Evolutionary conservation across 2,329 filamentous ascomycete species (phyloP), one percentile per base, ranked within the genome.

Genomic region (Juglanconis oblonga): DNA sequence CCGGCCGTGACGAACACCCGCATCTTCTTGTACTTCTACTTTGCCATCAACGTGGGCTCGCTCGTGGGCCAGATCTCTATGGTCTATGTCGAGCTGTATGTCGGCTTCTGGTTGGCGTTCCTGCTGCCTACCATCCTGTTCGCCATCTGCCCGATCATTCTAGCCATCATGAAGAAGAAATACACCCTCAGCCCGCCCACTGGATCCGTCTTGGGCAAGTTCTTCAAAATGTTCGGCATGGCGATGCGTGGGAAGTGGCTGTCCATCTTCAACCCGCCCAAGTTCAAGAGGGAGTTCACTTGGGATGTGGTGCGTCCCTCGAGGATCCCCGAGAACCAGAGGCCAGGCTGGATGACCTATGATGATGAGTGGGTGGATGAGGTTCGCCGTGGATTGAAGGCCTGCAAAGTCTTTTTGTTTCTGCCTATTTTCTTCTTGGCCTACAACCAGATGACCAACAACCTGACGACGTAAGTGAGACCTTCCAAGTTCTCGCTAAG

Each of bases 351-450:
- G 89, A 92, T 93, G 87, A 89, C 87, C 0, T 92, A 92, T 66
- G 90, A 94, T 64, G 91, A 94, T 66, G 84, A 85, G 55, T 94
- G 90, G 89, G 90, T 94, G 38, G 89, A 92, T 70, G 88, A 93
- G 70, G 86, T 92, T 52, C 80, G 81, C 55, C 87, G 89, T 73
- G 89, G 88, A 63, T 77, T 90, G 59, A 79, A 82, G 67, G 87
- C 88, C 59, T 90, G 87, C 77, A 80, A 83, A 64, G 88, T 91
- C 38, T 93, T 90, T 73, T 73, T 86, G 63, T 91, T 88, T 78
- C 82, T 87, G 59, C 88, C 88, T 45, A 80, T 87, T 64, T 86
- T 83, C 74, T 85, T 82, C 77, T 74, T 82, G 58, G 77, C 79
- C 33, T 85, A 85, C 72, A 83, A 82, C 73, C 82, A 86, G 72